Conservation (phyloP, 495 filamentous ascomycete species). For the Trichoderma erinaceum region DNA sequence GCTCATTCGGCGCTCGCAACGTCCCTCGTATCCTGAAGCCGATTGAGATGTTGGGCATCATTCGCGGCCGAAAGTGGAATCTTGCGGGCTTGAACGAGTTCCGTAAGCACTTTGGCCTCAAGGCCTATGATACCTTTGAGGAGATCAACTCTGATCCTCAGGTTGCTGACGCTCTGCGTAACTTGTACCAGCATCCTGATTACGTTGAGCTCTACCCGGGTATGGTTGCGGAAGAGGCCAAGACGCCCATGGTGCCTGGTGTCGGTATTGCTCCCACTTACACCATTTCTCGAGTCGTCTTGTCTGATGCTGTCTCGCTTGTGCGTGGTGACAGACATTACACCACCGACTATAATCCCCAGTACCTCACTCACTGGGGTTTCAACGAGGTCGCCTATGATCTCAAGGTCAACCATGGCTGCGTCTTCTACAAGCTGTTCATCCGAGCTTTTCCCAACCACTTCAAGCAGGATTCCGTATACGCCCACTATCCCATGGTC, state of each 20-base stretch:
- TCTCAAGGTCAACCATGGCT: conserved; percentile 67
- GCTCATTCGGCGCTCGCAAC: conserved; percentile 63
- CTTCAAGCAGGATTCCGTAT: conserved; percentile 74
- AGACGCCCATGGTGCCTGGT: conserved; percentile 65
- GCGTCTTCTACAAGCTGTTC: conserved; percentile 80
- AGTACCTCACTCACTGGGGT: conserved; percentile 78
- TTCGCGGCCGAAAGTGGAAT: conserved; percentile 79
- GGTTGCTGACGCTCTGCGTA: conserved; percentile 63
- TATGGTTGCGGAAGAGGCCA: conserved; percentile 74
- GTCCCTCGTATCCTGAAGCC: conserved; percentile 67
- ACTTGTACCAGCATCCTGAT: conserved; percentile 67
- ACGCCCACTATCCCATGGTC: conserved; percentile 85
- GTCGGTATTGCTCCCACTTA: conserved; percentile 77
- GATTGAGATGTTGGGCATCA: conserved; percentile 80
- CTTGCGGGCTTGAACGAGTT: conserved; percentile 83
- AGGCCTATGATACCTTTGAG: conserved; percentile 70
- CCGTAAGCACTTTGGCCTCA: conserved; percentile 69
- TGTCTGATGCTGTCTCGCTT: conserved; percentile 81
- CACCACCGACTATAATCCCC: conserved; percentile 66
- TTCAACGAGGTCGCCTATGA: conserved; percentile 39
- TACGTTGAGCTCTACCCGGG: conserved; percentile 78
- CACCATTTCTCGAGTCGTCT: conserved; percentile 74
- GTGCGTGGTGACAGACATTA: conserved; percentile 86
- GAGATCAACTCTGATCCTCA: conserved; percentile 76
- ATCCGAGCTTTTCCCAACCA: conserved; percentile 71